Conservation (phyloP, 768 basidiomycete genomes). For the Lactifluus hygrophoroides region DNA sequence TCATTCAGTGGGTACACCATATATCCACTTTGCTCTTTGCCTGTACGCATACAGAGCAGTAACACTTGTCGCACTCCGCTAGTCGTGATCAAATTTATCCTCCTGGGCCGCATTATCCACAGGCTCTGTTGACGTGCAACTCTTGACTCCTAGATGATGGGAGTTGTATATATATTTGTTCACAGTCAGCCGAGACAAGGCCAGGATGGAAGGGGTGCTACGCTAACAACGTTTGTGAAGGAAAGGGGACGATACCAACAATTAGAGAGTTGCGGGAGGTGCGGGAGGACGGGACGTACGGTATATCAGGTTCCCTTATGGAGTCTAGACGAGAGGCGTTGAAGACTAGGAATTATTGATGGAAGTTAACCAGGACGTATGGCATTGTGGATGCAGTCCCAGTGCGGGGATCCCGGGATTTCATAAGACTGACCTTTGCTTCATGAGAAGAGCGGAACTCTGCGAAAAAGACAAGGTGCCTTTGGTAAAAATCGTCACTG, state of each 20-base stretch:
- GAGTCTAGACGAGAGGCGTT: constrained; percentile 89
- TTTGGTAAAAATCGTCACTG: constrained; percentile 90
- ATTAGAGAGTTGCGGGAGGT: too few relatives aligned
- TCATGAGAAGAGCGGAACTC: constrained; percentile 87
- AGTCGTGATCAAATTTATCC: too few relatives aligned
- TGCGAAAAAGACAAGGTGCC: constrained; percentile 95
- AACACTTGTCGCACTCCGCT: too few relatives aligned
- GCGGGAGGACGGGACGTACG: too few relatives aligned
- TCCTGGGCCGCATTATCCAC: too few relatives aligned
- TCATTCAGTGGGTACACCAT: too few relatives aligned
- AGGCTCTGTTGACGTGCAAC: too few relatives aligned
- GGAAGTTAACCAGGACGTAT: constrained; percentile 37
- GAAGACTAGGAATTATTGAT: constrained; percentile 49
- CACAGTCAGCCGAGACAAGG: constrained; percentile 88
- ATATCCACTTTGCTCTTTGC: too few relatives aligned
- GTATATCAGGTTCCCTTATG: constrained; percentile 78
- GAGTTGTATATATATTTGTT: constrained; percentile 91
- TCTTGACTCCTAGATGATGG: too few relatives aligned
- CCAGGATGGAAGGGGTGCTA: constrained; percentile 96
- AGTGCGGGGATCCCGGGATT: constrained; percentile 98
- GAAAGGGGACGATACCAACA: too few relatives aligned
- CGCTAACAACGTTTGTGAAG: constrained; percentile 56
- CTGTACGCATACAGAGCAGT: too few relatives aligned
- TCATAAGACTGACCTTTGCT: constrained; percentile 97
- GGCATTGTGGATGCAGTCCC: constrained; percentile 84